Conservation (phyloP, 345 rosid species). For the Aethionema arabicum region DNA sequence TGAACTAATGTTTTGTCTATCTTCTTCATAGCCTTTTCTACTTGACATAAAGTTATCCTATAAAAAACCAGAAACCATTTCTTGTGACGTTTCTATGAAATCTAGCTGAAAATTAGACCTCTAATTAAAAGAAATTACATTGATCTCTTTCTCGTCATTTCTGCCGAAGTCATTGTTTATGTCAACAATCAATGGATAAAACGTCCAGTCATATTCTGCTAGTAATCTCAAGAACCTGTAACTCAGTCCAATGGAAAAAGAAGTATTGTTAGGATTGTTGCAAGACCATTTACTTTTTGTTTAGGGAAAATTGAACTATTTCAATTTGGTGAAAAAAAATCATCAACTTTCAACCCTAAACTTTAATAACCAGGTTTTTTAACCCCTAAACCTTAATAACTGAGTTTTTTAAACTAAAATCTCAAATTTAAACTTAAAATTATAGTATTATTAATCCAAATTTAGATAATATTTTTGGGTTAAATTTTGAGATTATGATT, state of each 20-base stretch:
- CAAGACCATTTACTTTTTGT: background rate
- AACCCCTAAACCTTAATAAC: too few species aligned
- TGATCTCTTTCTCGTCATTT: slow-evolving; percentile 56
- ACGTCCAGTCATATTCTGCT: slow-evolving; percentile 66
- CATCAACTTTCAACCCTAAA: too few species aligned
- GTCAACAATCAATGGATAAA: slow-evolving; percentile 66
- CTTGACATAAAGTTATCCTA: slow-evolving; percentile 57
- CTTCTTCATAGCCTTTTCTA: slow-evolving; percentile 49
- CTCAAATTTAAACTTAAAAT: too few species aligned
- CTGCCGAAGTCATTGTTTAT: slow-evolving; percentile 60
- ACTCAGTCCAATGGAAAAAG: slow-evolving; percentile 9
- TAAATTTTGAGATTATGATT: too few species aligned
- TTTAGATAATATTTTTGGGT: too few species aligned
- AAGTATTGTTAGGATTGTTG: background rate
- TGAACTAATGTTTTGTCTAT: slow-evolving; percentile 41
- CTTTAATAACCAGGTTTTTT: too few species aligned
- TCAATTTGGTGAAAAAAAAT: background rate
- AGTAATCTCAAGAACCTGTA: slow-evolving; percentile 67
- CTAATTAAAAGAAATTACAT: too few species aligned
- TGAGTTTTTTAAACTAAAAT: too few species aligned
- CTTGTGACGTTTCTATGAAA: background rate
- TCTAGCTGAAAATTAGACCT: slow-evolving; percentile 27
- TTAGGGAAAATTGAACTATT: too few species aligned
- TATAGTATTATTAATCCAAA: too few species aligned
- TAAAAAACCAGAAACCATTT: slow-evolving; percentile 10